phyloP scores from a whole-genome alignment of 2,329 filamentous ascomycete species.

The Beauveria brongniartii region DNA sequence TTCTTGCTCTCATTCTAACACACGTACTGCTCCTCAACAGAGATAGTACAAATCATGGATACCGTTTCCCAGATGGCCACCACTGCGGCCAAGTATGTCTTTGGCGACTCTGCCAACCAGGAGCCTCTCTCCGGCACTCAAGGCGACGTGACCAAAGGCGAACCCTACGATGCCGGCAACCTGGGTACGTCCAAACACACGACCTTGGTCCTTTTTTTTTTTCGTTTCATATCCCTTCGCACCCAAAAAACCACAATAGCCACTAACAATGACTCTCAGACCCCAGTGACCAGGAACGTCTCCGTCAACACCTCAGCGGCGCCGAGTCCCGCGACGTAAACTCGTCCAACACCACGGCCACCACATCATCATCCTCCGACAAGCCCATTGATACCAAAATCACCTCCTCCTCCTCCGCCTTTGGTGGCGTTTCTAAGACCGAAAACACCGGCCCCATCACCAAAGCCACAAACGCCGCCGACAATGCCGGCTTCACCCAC shows the following conservation, averaged over 20 bases:
- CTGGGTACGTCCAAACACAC: constrained; percentile 33
- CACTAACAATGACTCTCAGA: background rate
- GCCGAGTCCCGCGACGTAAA: background rate
- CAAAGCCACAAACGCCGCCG: background rate
- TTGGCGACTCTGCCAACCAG: constrained; percentile 29
- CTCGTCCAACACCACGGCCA: background rate
- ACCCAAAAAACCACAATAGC: too few species aligned
- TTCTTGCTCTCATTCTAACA: background rate
- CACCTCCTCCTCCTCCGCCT: background rate
- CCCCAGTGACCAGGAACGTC: constrained; percentile 11
- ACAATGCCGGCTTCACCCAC: background rate
- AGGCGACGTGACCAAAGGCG: constrained; percentile 57
- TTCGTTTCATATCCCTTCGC: too few species aligned
- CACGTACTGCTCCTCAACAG: background rate
- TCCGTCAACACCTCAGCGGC: constrained; percentile 24
- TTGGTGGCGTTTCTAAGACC: background rate
- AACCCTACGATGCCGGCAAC: constrained; percentile 77
- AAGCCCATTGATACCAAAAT: background rate
- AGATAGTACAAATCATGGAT: constrained; percentile 43
- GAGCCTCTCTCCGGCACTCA: constrained; percentile 67
- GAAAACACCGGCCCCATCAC: constrained; percentile 6
- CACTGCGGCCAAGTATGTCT: constrained; percentile 34
- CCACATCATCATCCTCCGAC: background rate
- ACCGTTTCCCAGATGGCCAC: constrained; percentile 48
- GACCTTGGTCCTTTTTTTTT: background rate